Evolutionary conservation across 2,329 filamentous ascomycete genomes (phyloP), one percentile per base, ranked within the genome.

Genomic region (Rhexocercosporidium sp.): DNA sequence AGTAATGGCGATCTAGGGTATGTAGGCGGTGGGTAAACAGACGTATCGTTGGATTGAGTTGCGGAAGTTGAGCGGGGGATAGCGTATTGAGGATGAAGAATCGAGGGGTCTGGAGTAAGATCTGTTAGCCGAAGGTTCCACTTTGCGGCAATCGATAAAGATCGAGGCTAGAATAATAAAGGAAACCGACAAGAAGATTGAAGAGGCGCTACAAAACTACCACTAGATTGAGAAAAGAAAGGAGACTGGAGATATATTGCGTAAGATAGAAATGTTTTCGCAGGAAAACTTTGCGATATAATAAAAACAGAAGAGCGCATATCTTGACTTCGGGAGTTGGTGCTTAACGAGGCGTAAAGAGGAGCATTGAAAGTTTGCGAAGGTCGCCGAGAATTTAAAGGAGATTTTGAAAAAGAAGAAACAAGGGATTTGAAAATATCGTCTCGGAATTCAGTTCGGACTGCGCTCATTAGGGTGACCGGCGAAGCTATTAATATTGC

Each of bases 201-300:
- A 73, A 84, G 81, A 77, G 83, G 83, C 77, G 82, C 79, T 72
- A 85, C 78, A 75, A 85, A 85, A 78, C 82, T 83, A 69, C 83
- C 83, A 75, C 81, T 85, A 70, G 81, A 83, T 75, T 84, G 83
- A 81, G 80, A 81, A 80, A 85, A 85, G 77, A 83, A 84, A 81
- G 79, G 78, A 79, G 81, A 78, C 60, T 73, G 72, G 69, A 75
- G 72, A 70, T 72, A 74, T 59, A 51, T 68, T 39, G 70, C 25
- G 67, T 70, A 70, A 41, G 68, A 69, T 47, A 64, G 59, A 44
- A 66, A 67, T 49, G 66, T 47, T 47, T 73, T 70, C 27, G 72
- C 66, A 46, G 59, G 59, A 27, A 71, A 69, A 56, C 64, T 66
- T 47, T 69, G 65, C 41, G 71, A 69, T 14, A 65, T 56, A 20